These are phyloP conservation scores for Teratosphaeriaceae sp. DNA, from an alignment of 2,329 filamentous ascomycete genomes.

Conservation along the genomic window DNA sequence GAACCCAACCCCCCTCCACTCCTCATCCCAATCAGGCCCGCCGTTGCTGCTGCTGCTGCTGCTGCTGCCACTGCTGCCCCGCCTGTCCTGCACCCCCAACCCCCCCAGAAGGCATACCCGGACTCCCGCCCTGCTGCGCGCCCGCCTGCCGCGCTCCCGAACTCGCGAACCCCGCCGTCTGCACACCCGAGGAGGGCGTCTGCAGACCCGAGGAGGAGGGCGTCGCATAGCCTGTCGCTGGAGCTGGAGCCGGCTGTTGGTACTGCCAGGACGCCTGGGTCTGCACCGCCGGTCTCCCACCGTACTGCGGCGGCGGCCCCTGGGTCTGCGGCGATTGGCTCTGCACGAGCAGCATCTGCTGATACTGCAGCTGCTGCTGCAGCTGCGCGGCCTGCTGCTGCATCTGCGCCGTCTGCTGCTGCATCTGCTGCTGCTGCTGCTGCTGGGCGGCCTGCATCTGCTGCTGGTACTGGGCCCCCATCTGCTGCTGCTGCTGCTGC, in stretches of 20 bases:
- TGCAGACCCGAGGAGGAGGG: not conserved
- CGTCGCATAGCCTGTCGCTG: not conserved
- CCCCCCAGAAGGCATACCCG: not conserved
- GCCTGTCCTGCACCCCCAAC: not conserved
- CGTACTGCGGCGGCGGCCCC: not conserved
- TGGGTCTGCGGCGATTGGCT: constrained; percentile 1
- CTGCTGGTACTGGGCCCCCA: constrained; percentile 24
- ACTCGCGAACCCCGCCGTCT: not conserved
- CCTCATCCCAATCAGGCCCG: not conserved
- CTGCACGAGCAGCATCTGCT: constrained; percentile 14
- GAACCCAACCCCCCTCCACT: no score
- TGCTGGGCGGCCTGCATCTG: constrained; percentile 23
- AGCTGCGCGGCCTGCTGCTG: constrained; percentile 9
- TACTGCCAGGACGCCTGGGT: constrained; percentile 4
- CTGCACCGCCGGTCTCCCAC: constrained; percentile 3
- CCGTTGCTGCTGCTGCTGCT: constrained; percentile 1
- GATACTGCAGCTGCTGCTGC: constrained; percentile 15
- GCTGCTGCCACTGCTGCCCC: not conserved
- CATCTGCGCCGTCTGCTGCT: constrained; percentile 23
- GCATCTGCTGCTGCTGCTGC: constrained; percentile 14
- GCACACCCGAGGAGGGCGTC: not conserved
- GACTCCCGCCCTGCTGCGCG: not conserved
- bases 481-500: constrained; percentile 33
- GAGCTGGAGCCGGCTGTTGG: not conserved
- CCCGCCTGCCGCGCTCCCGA: not conserved